Evolutionary conservation across 2,329 filamentous ascomycete species (phyloP).

Genomic region (Knufia petricola): DNA sequence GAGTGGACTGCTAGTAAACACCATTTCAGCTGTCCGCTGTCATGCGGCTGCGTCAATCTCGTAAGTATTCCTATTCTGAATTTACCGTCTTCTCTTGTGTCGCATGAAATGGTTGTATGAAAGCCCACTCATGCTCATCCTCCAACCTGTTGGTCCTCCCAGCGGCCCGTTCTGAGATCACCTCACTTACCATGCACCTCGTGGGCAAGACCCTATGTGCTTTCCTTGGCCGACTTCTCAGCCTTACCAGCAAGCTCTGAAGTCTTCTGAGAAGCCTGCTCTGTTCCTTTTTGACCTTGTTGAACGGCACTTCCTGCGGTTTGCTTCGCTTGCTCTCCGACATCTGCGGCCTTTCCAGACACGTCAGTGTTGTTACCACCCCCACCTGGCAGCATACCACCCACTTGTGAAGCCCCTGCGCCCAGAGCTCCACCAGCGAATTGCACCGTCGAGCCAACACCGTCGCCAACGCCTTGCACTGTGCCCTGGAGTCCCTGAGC

Average conservation of each 20-base stretch:
- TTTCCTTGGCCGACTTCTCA: neutral
- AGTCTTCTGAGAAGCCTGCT: neutral
- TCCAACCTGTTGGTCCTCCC: too few relatives aligned
- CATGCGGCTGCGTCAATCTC: too few relatives aligned
- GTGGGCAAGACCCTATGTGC: too few relatives aligned
- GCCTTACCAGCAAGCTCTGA: neutral
- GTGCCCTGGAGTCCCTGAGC: conserved; percentile 17
- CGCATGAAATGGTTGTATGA: too few relatives aligned
- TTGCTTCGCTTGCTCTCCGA: neutral
- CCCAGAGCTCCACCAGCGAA: conserved; percentile 18
- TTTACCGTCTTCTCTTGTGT: too few relatives aligned
- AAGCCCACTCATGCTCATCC: too few relatives aligned
- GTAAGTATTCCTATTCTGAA: too few relatives aligned
- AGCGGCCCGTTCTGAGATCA: too few relatives aligned
- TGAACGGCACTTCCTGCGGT: neutral
- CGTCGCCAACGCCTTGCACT: conserved; percentile 17
- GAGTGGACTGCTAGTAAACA: too few relatives aligned
- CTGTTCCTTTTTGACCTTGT: neutral
- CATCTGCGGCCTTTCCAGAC: neutral
- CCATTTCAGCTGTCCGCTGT: too few relatives aligned
- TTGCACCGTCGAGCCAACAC: conserved; percentile 17
- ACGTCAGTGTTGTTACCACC: neutral
- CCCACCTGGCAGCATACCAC: conserved; percentile 11
- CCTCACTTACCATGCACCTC: too few relatives aligned
- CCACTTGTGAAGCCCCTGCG: conserved; percentile 16